Base-by-base conservation (phyloP, 75 land plant species). In the Sequoia sempervirens region DNA sequence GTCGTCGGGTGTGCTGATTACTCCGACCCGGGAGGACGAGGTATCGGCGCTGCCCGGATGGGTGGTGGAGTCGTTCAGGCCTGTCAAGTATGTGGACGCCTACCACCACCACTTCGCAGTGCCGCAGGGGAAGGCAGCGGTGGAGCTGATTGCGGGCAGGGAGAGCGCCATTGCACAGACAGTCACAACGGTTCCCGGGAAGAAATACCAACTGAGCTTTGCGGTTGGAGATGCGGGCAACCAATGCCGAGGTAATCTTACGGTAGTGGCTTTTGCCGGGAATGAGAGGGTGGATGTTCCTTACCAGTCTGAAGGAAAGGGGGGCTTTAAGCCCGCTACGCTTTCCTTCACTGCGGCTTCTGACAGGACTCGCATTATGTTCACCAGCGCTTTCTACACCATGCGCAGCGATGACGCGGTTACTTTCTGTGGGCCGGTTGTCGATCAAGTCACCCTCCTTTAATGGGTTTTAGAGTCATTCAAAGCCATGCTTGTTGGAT, bases 101-200 rank as follows among this genome's bases (percentile, higher is more conserved):
- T 78, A 26, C 50, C 90, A 89, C 9, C 84, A 34, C 18, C 93
- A 93, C 85, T 93, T 74, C 90, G 3, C 86, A n/a, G 92, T 36
- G 85, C 13, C 88, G 82, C 82, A 10, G 87, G 94, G 93, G 13
- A 23, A 17, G 4, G 82, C 79, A 5, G 96, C 96, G 12, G 70
- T 92, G 17, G 96, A 94, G 84, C 94, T 94, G 0, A 85, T 94
- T 18, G 92, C 93, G 11, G 94, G 94, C 17, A 80, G 86, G 73
- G 92, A 90, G 54, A 89, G 93, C 41, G 90, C 90, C 54, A 80
- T 94, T 56, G 89, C 89, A 5, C 96, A 94, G 75, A 81, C 89
- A 72, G 81, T 94, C 30, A 83, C 89, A 38, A 92, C 94, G 2
- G 72, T 80, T 26, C 84, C 85, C 15, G 79, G 82, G 50, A 85